Evolutionary conservation across 768 basidiomycete species (phyloP).

Genomic region (Russula ochroleuca): DNA sequence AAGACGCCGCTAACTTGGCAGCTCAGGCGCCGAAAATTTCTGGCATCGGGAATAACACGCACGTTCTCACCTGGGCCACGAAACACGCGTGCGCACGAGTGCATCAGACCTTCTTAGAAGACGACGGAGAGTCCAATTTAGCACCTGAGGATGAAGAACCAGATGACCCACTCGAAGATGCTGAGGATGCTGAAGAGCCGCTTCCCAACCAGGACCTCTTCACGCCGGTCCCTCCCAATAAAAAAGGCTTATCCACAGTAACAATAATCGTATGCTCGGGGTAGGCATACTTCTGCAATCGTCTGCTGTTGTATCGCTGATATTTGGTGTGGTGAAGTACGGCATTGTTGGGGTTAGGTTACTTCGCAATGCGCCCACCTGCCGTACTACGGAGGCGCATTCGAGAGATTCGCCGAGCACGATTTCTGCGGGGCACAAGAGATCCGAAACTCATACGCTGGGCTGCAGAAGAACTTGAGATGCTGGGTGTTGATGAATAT

Average conservation of each 20-base stretch:
- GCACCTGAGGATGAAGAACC: slow-evolving; percentile 24
- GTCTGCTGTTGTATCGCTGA: not conserved
- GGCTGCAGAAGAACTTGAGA: slow-evolving; percentile 25
- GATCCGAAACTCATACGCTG: slow-evolving; percentile 22
- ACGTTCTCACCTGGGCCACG: slow-evolving; percentile 32
- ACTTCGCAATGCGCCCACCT: slow-evolving; percentile 17
- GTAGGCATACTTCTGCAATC: slow-evolving; percentile 10
- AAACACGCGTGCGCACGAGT: slow-evolving; percentile 32
- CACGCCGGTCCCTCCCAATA: not conserved
- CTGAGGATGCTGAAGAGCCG: not conserved
- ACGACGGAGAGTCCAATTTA: slow-evolving; percentile 11
- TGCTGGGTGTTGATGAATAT: slow-evolving; percentile 8
- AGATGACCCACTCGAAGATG: not conserved
- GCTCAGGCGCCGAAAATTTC: slow-evolving; percentile 18
- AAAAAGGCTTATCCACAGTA: not conserved
- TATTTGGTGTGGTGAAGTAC: slow-evolving; percentile 1
- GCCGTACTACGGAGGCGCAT: slow-evolving; percentile 2
- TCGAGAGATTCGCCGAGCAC: slow-evolving; percentile 12
- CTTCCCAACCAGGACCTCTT: slow-evolving; percentile 8
- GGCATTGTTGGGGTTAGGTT: slow-evolving; percentile 12
- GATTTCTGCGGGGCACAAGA: slow-evolving; percentile 15
- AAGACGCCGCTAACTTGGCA: not conserved
- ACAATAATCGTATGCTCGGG: slow-evolving; percentile 15
- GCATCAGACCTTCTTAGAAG: slow-evolving; percentile 9
- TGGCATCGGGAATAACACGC: slow-evolving; percentile 32